Percentiles rank a stretch among this genome's conserved stretches.
Conservation (phyloP, 2,329 filamentous ascomycete genomes). For the Paecilomyces sp. region DNA sequence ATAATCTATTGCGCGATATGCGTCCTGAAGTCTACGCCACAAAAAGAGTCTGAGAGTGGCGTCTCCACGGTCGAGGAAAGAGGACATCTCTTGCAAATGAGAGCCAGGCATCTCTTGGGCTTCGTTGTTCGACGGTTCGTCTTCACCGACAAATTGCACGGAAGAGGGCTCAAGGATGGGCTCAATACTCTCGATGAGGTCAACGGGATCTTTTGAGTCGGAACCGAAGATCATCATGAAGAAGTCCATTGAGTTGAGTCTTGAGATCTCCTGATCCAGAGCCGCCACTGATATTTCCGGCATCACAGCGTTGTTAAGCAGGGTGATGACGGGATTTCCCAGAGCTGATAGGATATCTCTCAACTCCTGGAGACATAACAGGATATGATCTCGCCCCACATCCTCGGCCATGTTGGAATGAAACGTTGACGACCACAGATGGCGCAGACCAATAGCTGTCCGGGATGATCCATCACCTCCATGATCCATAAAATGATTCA, state of each 20-base stretch:
- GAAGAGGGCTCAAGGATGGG: conserved; percentile 70
- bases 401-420: conserved; percentile 52
- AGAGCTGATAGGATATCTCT: conserved; percentile 46
- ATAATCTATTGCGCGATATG: conserved; percentile 80
- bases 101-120: conserved; percentile 37
- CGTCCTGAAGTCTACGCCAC: conserved; percentile 85
- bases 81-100: conserved; percentile 68
- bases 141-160: conserved; percentile 19
- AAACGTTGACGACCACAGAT: conserved; percentile 61
- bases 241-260: conserved; percentile 92
- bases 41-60: conserved; percentile 78
- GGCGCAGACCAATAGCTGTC: conserved; percentile 48
- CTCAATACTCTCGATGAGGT: conserved; percentile 85
- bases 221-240: conserved; percentile 85
- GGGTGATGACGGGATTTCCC: conserved; percentile 45
- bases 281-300: conserved; percentile 75
- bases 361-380: conserved; percentile 58
- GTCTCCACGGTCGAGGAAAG: conserved; percentile 74
- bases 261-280: conserved; percentile 83
- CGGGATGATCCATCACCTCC: conserved; percentile 20
- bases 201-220: conserved; percentile 70
- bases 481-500: conserved; percentile 36
- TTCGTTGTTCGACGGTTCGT: conserved; percentile 6
- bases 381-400: conserved; percentile 51
- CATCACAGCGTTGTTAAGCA: conserved; percentile 85